A percentile compares a stretch with the other conserved stretches of the same genome.
Evolutionary conservation across 2,329 filamentous ascomycete genomes (phyloP).

Genomic region (Fusarium sp.): DNA sequence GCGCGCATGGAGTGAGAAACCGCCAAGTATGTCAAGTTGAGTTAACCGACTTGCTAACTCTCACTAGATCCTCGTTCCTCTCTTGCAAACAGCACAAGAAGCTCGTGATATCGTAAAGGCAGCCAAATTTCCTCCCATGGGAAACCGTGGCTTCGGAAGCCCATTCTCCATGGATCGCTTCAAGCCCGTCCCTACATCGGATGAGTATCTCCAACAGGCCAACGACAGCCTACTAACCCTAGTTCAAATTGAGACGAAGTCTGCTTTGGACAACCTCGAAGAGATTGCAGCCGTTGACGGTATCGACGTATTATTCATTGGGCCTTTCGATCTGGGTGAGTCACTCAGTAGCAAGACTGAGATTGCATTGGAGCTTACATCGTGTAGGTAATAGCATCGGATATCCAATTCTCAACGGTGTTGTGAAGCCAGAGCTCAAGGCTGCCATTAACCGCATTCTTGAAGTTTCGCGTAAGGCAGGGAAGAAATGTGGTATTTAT

Average conservation of each 20-base stretch:
- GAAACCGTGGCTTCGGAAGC: constrained; percentile 13
- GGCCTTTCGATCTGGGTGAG: constrained; percentile 7
- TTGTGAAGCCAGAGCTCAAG: not conserved
- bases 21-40: not conserved
- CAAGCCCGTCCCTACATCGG: not conserved
- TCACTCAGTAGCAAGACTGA: rapidly evolving
- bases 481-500: constrained; percentile 13
- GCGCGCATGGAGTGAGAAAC: constrained; percentile 10
- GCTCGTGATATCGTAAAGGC: constrained; percentile 6
- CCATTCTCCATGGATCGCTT: constrained; percentile 12
- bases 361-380: rapidly evolving
- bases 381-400: constrained; percentile 3
- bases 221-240: constrained; percentile 8
- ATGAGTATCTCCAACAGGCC: constrained; percentile 17
- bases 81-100: constrained; percentile 7
- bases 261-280: constrained; percentile 2
- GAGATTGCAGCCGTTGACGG: not conserved
- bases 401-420: constrained; percentile 7
- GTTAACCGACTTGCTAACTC: not conserved
- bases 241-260: constrained; percentile 13
- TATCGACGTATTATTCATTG: constrained; percentile 2
- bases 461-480: not conserved
- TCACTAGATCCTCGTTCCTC: constrained; percentile 2
- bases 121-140: constrained; percentile 10
- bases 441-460: not conserved